These are phyloP conservation scores for Fusarium torreyae DNA, from an alignment of 2,329 filamentous ascomycete genomes.

Conservation along the genomic window DNA sequence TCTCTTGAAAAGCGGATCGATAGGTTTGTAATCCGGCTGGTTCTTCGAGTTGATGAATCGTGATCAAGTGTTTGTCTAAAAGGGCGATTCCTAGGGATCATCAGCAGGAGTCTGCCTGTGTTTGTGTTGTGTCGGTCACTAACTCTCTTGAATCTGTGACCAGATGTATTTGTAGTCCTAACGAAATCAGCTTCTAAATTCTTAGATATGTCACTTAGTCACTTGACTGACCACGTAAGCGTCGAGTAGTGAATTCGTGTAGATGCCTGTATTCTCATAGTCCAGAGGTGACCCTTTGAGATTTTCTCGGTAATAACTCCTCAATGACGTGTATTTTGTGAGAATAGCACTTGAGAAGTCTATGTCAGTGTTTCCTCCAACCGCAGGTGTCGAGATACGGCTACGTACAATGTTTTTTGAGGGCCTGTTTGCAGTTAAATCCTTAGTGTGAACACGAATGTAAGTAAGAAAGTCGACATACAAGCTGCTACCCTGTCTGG, in stretches of 20 bases:
- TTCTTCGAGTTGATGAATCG: neutral
- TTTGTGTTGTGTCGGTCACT: too few relatives aligned
- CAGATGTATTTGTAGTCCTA: slow-evolving; percentile 17
- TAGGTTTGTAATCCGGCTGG: neutral
- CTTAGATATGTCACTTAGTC: too few relatives aligned
- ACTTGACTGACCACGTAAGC: slow-evolving; percentile 24
- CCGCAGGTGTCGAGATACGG: too few relatives aligned
- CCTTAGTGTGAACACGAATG: too few relatives aligned
- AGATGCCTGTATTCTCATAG: slow-evolving; percentile 26
- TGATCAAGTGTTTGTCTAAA: neutral
- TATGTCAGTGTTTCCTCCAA: too few relatives aligned
- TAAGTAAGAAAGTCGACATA: neutral
- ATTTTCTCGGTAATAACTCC: slow-evolving; percentile 15
- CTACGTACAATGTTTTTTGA: slow-evolving; percentile 11
- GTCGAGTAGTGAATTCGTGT: slow-evolving; percentile 8
- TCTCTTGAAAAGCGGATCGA: neutral
- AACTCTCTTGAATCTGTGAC: slow-evolving; percentile 8
- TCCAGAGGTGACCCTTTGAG: slow-evolving; percentile 24
- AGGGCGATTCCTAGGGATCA: neutral
- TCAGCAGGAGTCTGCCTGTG: neutral
- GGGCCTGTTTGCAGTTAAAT: neutral
- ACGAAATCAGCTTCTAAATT: neutral
- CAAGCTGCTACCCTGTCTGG: slow-evolving; percentile 21
- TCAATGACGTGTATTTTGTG: slow-evolving; percentile 16
- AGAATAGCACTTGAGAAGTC: slow-evolving; percentile 11